Conservation (phyloP, 2,329 filamentous ascomycete species). For the Neospermospora avenae region DNA sequence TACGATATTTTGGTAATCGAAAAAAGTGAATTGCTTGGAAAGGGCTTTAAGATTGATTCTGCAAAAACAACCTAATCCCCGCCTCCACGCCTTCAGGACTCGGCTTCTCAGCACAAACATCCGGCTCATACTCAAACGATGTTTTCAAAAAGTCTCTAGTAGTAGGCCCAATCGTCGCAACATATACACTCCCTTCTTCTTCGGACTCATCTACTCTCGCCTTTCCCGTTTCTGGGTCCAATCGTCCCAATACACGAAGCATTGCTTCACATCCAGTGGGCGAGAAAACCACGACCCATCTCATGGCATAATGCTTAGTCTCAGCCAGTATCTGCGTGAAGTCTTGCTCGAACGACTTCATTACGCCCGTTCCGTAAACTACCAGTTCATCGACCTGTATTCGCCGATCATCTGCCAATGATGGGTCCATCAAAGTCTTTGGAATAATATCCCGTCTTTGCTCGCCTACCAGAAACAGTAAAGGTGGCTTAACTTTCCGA, state of each 20-base stretch:
- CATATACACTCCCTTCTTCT: conserved; percentile 48
- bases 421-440: conserved; percentile 63
- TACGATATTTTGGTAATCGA: too few species aligned
- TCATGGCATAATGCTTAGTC: conserved; percentile 40
- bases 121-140: conserved; percentile 64
- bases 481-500: conserved; percentile 48
- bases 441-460: conserved; percentile 88
- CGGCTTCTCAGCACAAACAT: conserved; percentile 79
- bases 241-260: conserved; percentile 50
- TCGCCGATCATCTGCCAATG: conserved; percentile 46
- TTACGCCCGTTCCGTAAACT: conserved; percentile 83
- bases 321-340: conserved; percentile 53
- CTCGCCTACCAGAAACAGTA: conserved; percentile 89
- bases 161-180: conserved; percentile 92
- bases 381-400: conserved; percentile 75
- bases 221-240: conserved; percentile 47
- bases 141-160: conserved; percentile 71
- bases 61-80: conserved; percentile 50
- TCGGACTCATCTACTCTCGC: not conserved
- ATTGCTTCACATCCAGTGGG: conserved; percentile 62
- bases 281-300: conserved; percentile 77
- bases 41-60: not conserved
- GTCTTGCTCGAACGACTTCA: conserved; percentile 70
- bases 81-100: conserved; percentile 75
- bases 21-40: not conserved